Base-by-base conservation (phyloP, 805 yeast genomes). In the Kuraishia capsulata region DNA sequence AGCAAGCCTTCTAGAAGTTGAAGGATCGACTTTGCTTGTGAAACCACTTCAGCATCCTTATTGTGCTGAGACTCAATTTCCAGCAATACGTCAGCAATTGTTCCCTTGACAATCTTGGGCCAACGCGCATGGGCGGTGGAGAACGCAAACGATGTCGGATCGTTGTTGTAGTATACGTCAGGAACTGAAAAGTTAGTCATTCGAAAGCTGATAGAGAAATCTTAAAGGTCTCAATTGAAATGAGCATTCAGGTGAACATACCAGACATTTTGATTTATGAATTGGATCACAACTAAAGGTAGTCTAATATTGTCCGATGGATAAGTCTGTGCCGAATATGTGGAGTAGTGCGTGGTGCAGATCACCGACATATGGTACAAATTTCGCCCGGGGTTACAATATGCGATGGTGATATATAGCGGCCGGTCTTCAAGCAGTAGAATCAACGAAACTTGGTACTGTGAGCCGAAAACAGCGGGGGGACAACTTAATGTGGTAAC, bases 111-210 rank as follows among this genome's bases (percentile, higher is more conserved):
- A 46, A 92, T 86, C 39, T 76, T 76, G 21, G 95, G 90, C 97
- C 97, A 92, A 58, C 98, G 78, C 28, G 67, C 65, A 44, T 75
- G 69, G 8, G 85, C 82, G 0, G 97, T 88, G 26, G 75, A 67
- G 53, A 72, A 78, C 8, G 95, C 97, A 56, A 92, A 92, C 3
- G 96, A 84, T 41, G 69, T 71, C 29, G 66, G 58, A 51, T 87
- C 95, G 54, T 71, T 71, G 57, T 82, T 85, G 53, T 59, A 66
- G 55, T 81, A 84, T 4, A 67, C 64, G 4, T 50, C 51, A 5
- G 82, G 81, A 42, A 71, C 42, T 14, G 20, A 30, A 11, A 10
- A 10, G n/a, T n/a, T n/a, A n/a, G n/a, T n/a, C n/a, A n/a, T n/a
- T 24, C 26, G 26, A 24, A 24, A 24, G 8, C 8, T 24, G 11